Evolutionary conservation across 179 eudicot genomes (phyloP).

Genomic region (Silene vulgaris): DNA sequence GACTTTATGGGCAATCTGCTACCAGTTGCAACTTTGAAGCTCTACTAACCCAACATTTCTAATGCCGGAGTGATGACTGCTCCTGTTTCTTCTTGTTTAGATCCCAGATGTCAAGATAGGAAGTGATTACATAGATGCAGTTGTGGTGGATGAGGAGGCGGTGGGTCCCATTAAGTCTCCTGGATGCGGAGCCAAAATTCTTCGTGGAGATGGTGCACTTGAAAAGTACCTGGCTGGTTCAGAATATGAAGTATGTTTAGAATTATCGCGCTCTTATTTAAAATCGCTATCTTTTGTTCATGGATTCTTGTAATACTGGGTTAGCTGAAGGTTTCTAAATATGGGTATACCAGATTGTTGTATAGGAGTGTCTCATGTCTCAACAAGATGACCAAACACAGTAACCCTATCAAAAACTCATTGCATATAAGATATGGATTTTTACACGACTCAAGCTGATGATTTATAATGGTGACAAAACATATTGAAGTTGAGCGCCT

Average conservation of each 20-base stretch:
- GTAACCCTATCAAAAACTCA: not conserved
- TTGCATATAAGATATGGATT: not conserved
- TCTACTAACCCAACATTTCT: not conserved
- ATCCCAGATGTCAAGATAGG: conserved; percentile 37
- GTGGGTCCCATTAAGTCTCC: conserved; percentile 29
- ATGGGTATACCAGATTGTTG: not conserved
- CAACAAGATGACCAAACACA: not conserved
- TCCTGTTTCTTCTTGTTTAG: conserved; percentile 21
- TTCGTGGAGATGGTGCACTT: conserved; percentile 36
- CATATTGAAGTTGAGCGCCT: not conserved
- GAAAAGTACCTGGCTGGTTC: conserved; percentile 27
- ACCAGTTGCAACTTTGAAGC: not conserved
- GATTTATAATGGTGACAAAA: not conserved
- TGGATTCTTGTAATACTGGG: not conserved
- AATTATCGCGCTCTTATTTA: not conserved
- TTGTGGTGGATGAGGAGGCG: conserved; percentile 42
- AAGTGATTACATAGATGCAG: conserved; percentile 32
- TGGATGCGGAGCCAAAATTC: conserved; percentile 38
- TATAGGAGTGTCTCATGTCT: not conserved
- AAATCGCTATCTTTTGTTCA: not conserved
- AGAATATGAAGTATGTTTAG: conserved; percentile 21
- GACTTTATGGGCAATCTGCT: too few species aligned
- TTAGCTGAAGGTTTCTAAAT: not conserved
- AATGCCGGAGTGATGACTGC: not conserved
- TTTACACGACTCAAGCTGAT: not conserved